These are phyloP conservation scores for Aspergillus oerlinghausenensis DNA, from an alignment of 2,329 filamentous ascomycete species.

Conservation along the genomic window DNA sequence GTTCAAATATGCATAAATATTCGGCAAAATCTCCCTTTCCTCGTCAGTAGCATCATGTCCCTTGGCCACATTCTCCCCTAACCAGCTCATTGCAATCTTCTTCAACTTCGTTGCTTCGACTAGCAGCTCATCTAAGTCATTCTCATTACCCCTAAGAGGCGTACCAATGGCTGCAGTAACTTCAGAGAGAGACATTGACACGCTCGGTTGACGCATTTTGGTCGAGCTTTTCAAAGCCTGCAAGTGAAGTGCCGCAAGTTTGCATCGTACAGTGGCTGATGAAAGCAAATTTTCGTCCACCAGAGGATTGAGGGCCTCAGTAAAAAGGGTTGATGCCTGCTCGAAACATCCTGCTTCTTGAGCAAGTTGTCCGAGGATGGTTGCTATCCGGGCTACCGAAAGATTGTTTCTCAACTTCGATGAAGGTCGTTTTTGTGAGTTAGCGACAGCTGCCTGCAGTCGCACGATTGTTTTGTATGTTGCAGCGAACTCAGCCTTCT, in stretches of 20 bases:
- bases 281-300: slow-evolving; percentile 29
- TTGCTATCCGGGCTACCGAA: slow-evolving; percentile 31
- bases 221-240: slow-evolving; percentile 24
- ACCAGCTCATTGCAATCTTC: slow-evolving; percentile 36
- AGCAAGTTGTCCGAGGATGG: slow-evolving; percentile 36
- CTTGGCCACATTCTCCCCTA: slow-evolving; percentile 28
- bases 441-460: slow-evolving; percentile 28
- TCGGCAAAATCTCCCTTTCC: slow-evolving; percentile 17
- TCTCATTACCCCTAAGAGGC: slow-evolving; percentile 35
- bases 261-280: slow-evolving; percentile 35
- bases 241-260: slow-evolving; percentile 35
- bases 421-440: slow-evolving; percentile 23
- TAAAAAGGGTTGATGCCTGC: slow-evolving; percentile 35
- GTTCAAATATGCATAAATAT: slow-evolving; percentile 34
- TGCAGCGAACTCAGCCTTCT: slow-evolving; percentile 34
- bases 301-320: slow-evolving; percentile 27
- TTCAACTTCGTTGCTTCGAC: slow-evolving; percentile 41
- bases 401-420: slow-evolving; percentile 18
- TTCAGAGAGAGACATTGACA: slow-evolving; percentile 26
- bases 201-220: slow-evolving; percentile 14
- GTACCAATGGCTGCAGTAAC: slow-evolving; percentile 32
- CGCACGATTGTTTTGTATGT: slow-evolving; percentile 34
- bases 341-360: slow-evolving; percentile 37
- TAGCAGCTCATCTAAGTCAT: slow-evolving; percentile 42
- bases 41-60: slow-evolving; percentile 9